Conservation (phyloP, 495 filamentous ascomycete genomes). For the Poronia punctata region DNA sequence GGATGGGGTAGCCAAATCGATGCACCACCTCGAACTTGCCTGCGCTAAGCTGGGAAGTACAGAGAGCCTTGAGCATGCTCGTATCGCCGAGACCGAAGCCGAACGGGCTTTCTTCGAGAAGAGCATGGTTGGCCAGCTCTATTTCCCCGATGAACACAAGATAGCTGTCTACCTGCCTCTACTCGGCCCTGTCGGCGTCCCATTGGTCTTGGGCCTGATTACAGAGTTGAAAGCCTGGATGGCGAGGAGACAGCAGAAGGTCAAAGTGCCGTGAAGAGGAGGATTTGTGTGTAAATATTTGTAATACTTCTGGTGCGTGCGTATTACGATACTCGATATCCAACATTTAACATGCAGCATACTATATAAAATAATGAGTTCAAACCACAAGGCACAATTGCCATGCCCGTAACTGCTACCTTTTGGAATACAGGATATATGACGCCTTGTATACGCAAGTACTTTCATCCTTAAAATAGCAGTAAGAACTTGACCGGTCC, state of each 20-base stretch:
- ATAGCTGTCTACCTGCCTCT: constrained; percentile 93
- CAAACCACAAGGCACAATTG: too few relatives aligned
- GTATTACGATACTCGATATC: too few relatives aligned
- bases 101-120: constrained; percentile 98
- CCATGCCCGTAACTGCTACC: too few relatives aligned
- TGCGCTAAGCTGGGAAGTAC: constrained; percentile 63
- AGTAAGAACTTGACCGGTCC: too few relatives aligned
- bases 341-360: too few relatives aligned
- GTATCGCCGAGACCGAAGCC: constrained; percentile 79
- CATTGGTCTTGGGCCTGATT: constrained; percentile 69
- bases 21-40: constrained; percentile 64
- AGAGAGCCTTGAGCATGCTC: constrained; percentile 62
- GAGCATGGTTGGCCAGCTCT: constrained; percentile 94
- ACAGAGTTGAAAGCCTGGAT: constrained; percentile 67
- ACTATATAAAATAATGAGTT: constrained; percentile 6
- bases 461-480: too few relatives aligned
- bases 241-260: constrained; percentile 33
- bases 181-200: constrained; percentile 86
- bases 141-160: constrained; percentile 99
- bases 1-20: constrained; percentile 71
- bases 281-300: not conserved
- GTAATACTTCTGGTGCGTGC: not conserved
- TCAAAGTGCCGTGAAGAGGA: constrained; percentile 22
- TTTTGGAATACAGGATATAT: too few relatives aligned
- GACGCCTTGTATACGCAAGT: too few relatives aligned